phyloP scores from a whole-genome alignment of 176 grass and related monocot genomes.

The Bonia amplexicaulis region DNA sequence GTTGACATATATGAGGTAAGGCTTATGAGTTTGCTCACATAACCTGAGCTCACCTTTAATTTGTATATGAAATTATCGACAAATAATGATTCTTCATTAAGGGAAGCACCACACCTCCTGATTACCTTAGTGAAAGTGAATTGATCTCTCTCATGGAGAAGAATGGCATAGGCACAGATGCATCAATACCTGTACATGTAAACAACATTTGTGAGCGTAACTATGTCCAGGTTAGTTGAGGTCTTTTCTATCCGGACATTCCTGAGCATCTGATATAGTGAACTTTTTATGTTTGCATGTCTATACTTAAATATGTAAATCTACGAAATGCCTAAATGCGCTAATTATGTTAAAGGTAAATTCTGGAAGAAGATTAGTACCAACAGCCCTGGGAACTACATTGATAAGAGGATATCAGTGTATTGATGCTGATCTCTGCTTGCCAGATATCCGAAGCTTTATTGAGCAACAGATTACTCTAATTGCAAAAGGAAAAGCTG shows the following conservation, averaged over 20 bases:
- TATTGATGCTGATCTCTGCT: slow-evolving; percentile 91
- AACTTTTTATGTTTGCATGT: neutral
- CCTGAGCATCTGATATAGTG: slow-evolving; percentile 2
- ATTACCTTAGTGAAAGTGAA: slow-evolving; percentile 96
- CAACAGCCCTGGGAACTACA: slow-evolving; percentile 83
- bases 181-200: slow-evolving; percentile 25
- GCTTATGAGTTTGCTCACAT: slow-evolving; percentile 13
- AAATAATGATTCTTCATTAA: neutral
- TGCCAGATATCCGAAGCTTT: slow-evolving; percentile 51
- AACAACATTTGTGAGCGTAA: slow-evolving; percentile 36
- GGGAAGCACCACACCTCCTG: slow-evolving; percentile 83
- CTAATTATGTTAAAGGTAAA: no score
- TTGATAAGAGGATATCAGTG: slow-evolving; percentile 97
- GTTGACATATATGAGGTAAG: slow-evolving; percentile 86
- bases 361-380: slow-evolving; percentile 77
- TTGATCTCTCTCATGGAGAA: slow-evolving; percentile 99
- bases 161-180: slow-evolving; percentile 39
- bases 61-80: slow-evolving; percentile 11
- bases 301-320: neutral
- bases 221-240: slow-evolving; percentile 71
- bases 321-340: no score
- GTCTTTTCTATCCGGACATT: slow-evolving; percentile 4
- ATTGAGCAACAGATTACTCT: no score
- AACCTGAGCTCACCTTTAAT: slow-evolving; percentile 26
- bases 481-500: no score